Evolutionary conservation across 2,329 filamentous ascomycete species (phyloP).

Genomic region (Tricladium varicosporioides): DNA sequence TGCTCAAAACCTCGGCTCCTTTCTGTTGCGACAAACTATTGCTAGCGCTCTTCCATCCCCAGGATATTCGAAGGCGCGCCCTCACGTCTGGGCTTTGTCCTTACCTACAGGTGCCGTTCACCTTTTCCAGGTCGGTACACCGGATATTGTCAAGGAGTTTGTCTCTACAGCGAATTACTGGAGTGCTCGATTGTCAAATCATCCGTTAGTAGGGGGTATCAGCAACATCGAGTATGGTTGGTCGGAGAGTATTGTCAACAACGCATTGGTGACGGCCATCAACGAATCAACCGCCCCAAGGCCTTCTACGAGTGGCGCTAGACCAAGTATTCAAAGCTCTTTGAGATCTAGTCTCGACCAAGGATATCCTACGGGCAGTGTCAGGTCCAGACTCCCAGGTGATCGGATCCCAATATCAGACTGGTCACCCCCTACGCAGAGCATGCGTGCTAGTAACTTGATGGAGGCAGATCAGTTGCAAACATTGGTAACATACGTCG

Average conservation of each 20-base stretch:
- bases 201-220: slow-evolving; percentile 87
- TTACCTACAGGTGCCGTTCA: slow-evolving; percentile 92
- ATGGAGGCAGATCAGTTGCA: slow-evolving; percentile 78
- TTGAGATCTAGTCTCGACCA: slow-evolving; percentile 58
- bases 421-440: slow-evolving; percentile 87
- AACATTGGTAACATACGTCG: slow-evolving; percentile 74
- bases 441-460: slow-evolving; percentile 78
- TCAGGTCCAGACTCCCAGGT: slow-evolving; percentile 66
- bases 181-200: slow-evolving; percentile 91
- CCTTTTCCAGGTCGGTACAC: slow-evolving; percentile 95
- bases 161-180: slow-evolving; percentile 96
- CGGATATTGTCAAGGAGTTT: slow-evolving; percentile 92
- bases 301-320: slow-evolving; percentile 28
- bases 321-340: slow-evolving; percentile 53
- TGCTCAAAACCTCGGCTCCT: slow-evolving; percentile 83
- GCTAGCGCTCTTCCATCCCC: slow-evolving; percentile 86
- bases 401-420: slow-evolving; percentile 82
- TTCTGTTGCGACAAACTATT: slow-evolving; percentile 85
- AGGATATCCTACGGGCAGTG: slow-evolving; percentile 20
- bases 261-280: slow-evolving; percentile 45
- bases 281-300: slow-evolving; percentile 42
- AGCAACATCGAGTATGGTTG: slow-evolving; percentile 98
- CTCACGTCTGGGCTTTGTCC: slow-evolving; percentile 91
- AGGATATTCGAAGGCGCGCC: slow-evolving; percentile 86
- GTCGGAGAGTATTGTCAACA: slow-evolving; percentile 76